Evolutionary conservation across 2,329 filamentous ascomycete species (phyloP), one percentile per base, ranked within the genome.

Genomic region (Alternaria tenuissima): DNA sequence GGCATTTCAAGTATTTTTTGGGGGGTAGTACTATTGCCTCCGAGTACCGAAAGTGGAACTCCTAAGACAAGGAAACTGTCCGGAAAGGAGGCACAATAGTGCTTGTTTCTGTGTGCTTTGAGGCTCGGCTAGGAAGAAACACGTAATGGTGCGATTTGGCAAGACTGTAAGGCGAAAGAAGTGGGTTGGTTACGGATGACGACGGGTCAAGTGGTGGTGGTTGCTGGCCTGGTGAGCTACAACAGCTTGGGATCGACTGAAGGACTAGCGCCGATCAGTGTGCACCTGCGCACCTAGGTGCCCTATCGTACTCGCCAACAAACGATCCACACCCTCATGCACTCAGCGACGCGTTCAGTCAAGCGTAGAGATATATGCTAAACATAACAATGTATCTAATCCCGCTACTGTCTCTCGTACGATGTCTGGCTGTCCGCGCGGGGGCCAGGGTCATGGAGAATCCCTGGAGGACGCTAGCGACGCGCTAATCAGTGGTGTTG

Each of bases 401-500:
- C 36, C 43, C 36, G 53, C 57, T 30, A 41, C 55, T 52, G 53
- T 53, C 57, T 59, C 53, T 59, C 53, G 61, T 59, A 63, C 57
- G 54, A 57, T 49, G 32, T 20, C 22, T 49, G 46, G 14, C 42
- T 44, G 28, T 61, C 52, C 43, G 58, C 56, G 62, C 57, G 61
- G 67, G 67, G 67, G 54, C 67, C 67, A 63, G 67, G 67, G 67
- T 63, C 46, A 44, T 34, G 59, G 39, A 58, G 47, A 48, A 64
- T 64, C 63, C 63, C 54, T 61, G 56, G 26, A 41, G 28, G 55
- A 55, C 51, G 44, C 53, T 68, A 65, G 56, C 51, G 43, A 47
- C 52, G 52, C 57, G 66, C 59, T 62, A 67, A 42, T 62, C 58
- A 20, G 52, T 60, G 52, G 62, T 38, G 46, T 32, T 49, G 57